Evolutionary conservation across 2,329 filamentous ascomycete genomes (phyloP), one percentile per base, ranked within the genome.

Genomic region (Ophiostoma ulmi): DNA sequence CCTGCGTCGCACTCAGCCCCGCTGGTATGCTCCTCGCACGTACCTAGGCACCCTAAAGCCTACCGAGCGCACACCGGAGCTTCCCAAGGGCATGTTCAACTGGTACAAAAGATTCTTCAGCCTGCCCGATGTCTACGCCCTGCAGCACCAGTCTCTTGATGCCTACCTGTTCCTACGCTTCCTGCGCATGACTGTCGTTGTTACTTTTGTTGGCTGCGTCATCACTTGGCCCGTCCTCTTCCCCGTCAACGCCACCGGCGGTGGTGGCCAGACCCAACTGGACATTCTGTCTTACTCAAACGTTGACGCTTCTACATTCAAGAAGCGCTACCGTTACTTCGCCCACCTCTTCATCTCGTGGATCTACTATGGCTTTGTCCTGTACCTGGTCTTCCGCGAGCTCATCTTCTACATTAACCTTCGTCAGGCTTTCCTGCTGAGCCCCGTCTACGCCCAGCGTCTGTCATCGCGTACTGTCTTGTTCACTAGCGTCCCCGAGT

Each of bases 371-470:
- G 87, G 87, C 65, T 98, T 98, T 78, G 85, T 98, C 74, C 90
- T 98, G 79, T 95, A 92, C 80, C 91, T 93, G 75, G 88, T 99
- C 70, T 93, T 93, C 52, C 88, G 95, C 74, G 95, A 99, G 80
- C 89, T 90, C 77, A 90, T 99, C 76, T 98, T 90, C 85, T 97
- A 93, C 80, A 93, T 98, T 82, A 97, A 97, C 76, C 81, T 99
- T 69, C 91, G 94, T 74, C 95, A 98, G 81, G 94, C 94, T 0
- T 98, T 96, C 81, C 87, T 94, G 22, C 85, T 97, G 71, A 93
- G 93, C 11, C 93, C 92, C 1, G 84, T 91, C 69, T 94, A 97
- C 78, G 87, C 93, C 36, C 90, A 89, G 75, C 91, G 94, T 35
- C 88, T 98, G 64, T 98, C 94, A 0, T 94, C 94, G 0, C 88